phyloP scores from a whole-genome alignment of 768 basidiomycete species.

The Termitomyces heimii region DNA sequence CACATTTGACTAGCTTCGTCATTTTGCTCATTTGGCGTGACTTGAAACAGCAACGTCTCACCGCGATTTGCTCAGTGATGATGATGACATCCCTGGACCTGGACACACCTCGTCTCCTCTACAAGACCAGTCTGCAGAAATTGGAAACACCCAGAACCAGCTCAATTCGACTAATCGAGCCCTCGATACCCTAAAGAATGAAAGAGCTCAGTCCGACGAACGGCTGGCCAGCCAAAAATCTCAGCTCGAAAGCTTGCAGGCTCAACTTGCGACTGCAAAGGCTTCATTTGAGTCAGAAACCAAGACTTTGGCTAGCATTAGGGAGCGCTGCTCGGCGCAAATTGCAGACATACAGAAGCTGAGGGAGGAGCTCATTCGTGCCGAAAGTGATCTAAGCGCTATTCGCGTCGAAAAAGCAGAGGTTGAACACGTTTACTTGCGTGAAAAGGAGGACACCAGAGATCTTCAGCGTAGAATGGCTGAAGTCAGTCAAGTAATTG shows the following conservation, averaged over 20 bases:
- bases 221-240: conserved; percentile 61
- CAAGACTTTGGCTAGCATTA: conserved; percentile 57
- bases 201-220: conserved; percentile 62
- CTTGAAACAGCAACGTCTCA: conserved; percentile 8
- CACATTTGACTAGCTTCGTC: background rate
- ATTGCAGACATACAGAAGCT: conserved; percentile 64
- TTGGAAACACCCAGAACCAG: conserved; percentile 85
- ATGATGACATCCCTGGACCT: conserved; percentile 48
- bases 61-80: conserved; percentile 67
- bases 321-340: conserved; percentile 65
- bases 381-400: conserved; percentile 90
- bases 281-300: conserved; percentile 84
- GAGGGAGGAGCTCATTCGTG: conserved; percentile 74
- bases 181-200: conserved; percentile 56
- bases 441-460: conserved; percentile 93
- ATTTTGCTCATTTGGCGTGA: background rate
- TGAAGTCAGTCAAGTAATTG: conserved; percentile 70
- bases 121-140: conserved; percentile 75
- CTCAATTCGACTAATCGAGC: conserved; percentile 74
- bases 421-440: conserved; percentile 76
- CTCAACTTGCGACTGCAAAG: conserved; percentile 77
- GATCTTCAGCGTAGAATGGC: conserved; percentile 81
- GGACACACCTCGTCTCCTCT: conserved; percentile 41
- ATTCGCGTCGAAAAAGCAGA: conserved; percentile 87
- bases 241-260: conserved; percentile 76